These are phyloP conservation scores for Ammopiptanthus mongolicus DNA, from an alignment of 306 rosid species.

Conservation along the genomic window DNA sequence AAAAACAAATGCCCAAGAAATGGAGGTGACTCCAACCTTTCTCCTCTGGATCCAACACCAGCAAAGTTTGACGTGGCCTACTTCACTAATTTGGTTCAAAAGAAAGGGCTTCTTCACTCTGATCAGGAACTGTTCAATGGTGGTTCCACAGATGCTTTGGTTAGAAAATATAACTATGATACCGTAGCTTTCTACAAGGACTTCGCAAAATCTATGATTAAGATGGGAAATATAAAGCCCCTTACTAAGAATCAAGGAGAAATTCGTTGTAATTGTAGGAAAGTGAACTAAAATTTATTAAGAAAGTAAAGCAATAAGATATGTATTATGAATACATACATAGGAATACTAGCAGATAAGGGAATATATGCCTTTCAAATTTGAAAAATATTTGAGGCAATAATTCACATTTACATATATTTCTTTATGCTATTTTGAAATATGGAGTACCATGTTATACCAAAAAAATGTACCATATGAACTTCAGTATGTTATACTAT, in stretches of 20 bases:
- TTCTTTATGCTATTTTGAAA: too few species aligned
- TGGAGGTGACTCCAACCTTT: slow-evolving; percentile 36
- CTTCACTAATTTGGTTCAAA: slow-evolving; percentile 4
- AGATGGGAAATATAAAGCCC: slow-evolving; percentile 52
- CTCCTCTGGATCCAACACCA: slow-evolving; percentile 35
- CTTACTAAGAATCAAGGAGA: slow-evolving; percentile 36
- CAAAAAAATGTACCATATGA: too few species aligned
- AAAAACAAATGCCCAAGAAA: slow-evolving; percentile 25
- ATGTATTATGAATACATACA: too few species aligned
- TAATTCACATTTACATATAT: too few species aligned
- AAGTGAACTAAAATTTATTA: slow-evolving; percentile 12
- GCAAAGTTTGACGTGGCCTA: slow-evolving; percentile 16
- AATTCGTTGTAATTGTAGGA: slow-evolving; percentile 42
- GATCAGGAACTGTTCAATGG: slow-evolving; percentile 43
- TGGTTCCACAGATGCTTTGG: slow-evolving; percentile 26
- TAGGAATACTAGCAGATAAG: too few species aligned
- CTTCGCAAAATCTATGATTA: slow-evolving; percentile 36
- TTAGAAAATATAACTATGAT: slow-evolving; percentile 21
- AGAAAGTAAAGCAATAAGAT: background rate
- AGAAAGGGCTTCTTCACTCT: slow-evolving; percentile 44
- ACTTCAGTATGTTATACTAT: too few species aligned
- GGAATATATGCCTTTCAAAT: too few species aligned
- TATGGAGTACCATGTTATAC: too few species aligned
- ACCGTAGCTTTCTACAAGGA: slow-evolving; percentile 2
- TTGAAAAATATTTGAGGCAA: too few species aligned